Base-by-base conservation (phyloP, 176 grass and related monocot species). In the Oropetium thomaeum region DNA sequence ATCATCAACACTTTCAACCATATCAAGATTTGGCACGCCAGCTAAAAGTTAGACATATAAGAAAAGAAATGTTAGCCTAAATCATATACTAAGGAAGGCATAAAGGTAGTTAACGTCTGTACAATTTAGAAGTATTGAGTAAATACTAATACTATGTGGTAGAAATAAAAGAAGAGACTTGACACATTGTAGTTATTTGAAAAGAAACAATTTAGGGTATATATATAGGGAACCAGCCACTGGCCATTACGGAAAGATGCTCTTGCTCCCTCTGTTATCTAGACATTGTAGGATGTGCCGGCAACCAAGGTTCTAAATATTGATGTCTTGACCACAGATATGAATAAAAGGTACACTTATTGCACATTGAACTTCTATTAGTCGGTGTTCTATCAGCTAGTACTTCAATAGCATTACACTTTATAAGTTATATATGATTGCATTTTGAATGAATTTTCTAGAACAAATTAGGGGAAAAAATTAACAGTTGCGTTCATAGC, bases 1-100 rank as follows among this genome's bases (percentile, higher is more conserved):
- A 48, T 99, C 91, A 65, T 99, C 96, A 34, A 99, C 76, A 62
- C 89, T 95, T 65, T 99, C 96, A 86, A 99, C 79, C 89, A 92
- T 99, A 66, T 86, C 80, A 69, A 99, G 89, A 87, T 88, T 99
- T 58, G 91, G 91, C 34, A 99, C 96, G 5, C 86, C 87, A 92
- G 87, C 96, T 98, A 74, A 62, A 81, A 49, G 62, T 87, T 23
- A 63, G 52, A 77, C 25, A 15, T 63, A 85, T 25, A 58, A 37
- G 33, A 85, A 45, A 35, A 57, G 14, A 83, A 72, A 49, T 0
- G 20, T 73, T 78, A 78, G 83, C 27, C 74, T 35, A 8, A 54
- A 58, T 26, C 45, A 29, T 30, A 53, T 73, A 33, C 22, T 30
- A 53, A 12, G 43, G 37, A 52, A 52, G 14, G 7, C 19, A 39